phyloP scores from a whole-genome alignment of 169 alveolate genomes.

The Cryptosporidium sp. region DNA sequence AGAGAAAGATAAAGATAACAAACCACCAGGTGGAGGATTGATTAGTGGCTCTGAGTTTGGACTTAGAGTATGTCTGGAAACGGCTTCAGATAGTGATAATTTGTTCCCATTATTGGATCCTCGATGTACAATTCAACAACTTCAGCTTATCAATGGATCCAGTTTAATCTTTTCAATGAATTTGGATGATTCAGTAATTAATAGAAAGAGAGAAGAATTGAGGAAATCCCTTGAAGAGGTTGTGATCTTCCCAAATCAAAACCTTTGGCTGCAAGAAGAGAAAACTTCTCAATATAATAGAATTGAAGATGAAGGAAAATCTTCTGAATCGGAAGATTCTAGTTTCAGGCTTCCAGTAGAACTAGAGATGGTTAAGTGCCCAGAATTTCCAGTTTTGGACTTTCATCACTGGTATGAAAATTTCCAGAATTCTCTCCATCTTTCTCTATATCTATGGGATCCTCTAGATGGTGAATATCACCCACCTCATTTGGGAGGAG shows the following conservation, averaged over 20 bases:
- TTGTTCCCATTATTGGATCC: slow-evolving; percentile 57
- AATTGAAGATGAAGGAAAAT: neutral
- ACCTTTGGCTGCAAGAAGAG: slow-evolving; percentile 36
- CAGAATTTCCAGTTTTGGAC: slow-evolving; percentile 64
- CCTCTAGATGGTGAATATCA: slow-evolving; percentile 42
- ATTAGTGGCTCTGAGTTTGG: neutral
- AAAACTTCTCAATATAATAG: neutral
- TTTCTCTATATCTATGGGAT: slow-evolving; percentile 49
- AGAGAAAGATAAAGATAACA: slow-evolving; percentile 23
- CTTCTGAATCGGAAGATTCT: neutral
- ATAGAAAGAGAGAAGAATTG: slow-evolving; percentile 36
- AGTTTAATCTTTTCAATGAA: slow-evolving; percentile 55
- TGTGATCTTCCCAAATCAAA: neutral
- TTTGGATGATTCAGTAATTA: slow-evolving; percentile 46
- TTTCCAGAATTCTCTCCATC: slow-evolving; percentile 4
- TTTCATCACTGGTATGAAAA: slow-evolving; percentile 72
- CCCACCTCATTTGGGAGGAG: neutral
- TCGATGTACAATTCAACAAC: slow-evolving; percentile 47
- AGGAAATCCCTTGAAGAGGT: slow-evolving; percentile 15
- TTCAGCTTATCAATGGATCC: slow-evolving; percentile 37
- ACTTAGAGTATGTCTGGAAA: slow-evolving; percentile 51
- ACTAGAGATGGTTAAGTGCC: slow-evolving; percentile 12
- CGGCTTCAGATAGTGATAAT: slow-evolving; percentile 16
- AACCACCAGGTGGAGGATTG: too few relatives aligned
- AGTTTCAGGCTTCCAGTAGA: neutral